Base-by-base conservation (phyloP, 257 asterid genomes). In the Penstemon barbatus region DNA sequence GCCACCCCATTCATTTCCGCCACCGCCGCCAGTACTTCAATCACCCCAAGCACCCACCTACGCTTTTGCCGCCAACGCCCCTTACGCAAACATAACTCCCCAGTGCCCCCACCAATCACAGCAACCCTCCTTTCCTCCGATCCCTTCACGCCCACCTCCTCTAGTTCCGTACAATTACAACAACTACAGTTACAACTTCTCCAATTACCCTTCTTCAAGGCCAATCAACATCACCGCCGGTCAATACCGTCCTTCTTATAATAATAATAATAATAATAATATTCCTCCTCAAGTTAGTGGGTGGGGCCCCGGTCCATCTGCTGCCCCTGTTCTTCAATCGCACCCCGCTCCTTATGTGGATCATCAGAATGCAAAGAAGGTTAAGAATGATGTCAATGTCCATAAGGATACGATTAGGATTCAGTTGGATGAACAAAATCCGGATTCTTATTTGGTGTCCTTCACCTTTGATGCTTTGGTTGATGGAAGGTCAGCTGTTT, bases 381-480 rank as follows among this genome's bases (percentile, higher is more conserved):
- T 91, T 48, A 86, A 84, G 85, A 91, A 89, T 74, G 92, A 90
- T 71, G 90, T 92, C 50, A 92, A 92, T 77, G 85, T 92, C 70
- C 96, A 91, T 56, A 90, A 86, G 67, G 97, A 88, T 61, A 90
- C 95, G 1, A 81, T 92, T 42, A 80, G 46, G 84, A 75, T 92
- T 68, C 86, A 83, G 49, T 63, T 82, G 63, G 97, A 92, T 66
- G 90, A 75, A 71, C 60, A 33, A 65, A 54, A 77, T 74, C 81
- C 62, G 11, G 92, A 88, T 79, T 80, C 74, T 59, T 89, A 82
- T 75, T 72, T 92, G 88, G 86, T 92, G 68, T 74, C 88, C 62
- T 92, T 92, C 77, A 83, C 86, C 18, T 92, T 92, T 54, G 98
- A 92, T 84, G 98, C 98, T 57, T 43, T 88, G 78, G 89, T 90